These are phyloP conservation scores for Sugiyamaella sp. DNA, from an alignment of 1,139 yeast genomes.

Conservation along the genomic window DNA sequence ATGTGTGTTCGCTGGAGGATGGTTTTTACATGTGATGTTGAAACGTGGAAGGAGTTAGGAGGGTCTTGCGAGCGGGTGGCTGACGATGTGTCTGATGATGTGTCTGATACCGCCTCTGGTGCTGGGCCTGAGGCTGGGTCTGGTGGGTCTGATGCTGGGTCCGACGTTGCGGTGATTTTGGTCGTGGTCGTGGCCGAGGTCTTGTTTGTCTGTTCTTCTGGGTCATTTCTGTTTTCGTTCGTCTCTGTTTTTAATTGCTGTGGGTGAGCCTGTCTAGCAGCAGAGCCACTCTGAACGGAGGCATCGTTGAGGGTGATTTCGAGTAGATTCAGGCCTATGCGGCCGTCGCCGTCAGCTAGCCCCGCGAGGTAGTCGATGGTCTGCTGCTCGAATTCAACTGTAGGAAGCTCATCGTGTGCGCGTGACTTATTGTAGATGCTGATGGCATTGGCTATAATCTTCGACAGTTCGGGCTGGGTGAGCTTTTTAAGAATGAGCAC, in stretches of 20 bases:
- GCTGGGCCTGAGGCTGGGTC: no score
- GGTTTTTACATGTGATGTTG: constrained; percentile 41
- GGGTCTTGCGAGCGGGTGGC: no score
- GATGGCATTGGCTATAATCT: constrained; percentile 65
- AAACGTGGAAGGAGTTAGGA: not conserved
- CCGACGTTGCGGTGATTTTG: no score
- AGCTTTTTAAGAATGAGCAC: constrained; percentile 80
- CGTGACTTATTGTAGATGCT: constrained; percentile 62
- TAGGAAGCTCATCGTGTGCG: constrained; percentile 41
- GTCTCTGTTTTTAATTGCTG: constrained; percentile 4
- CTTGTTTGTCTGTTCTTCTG: not conserved
- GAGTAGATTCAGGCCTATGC: constrained; percentile 76
- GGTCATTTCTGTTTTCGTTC: constrained; percentile 14
- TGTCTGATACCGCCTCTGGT: no score
- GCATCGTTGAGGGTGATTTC: constrained; percentile 50
- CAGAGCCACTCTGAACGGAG: constrained; percentile 1
- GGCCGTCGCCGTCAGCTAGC: constrained; percentile 86
- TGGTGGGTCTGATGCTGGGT: not conserved
- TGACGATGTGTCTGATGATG: no score
- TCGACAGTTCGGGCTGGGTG: constrained; percentile 54
- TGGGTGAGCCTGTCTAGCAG: not conserved
- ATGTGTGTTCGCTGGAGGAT: constrained; percentile 57
- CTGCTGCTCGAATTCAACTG: constrained; percentile 56
- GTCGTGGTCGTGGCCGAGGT: no score
- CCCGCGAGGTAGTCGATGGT: constrained; percentile 72